A percentile compares a stretch with the other conserved stretches of the same genome.
phyloP scores from a whole-genome alignment of 306 rosid species.

The Prunus fruticosa region DNA sequence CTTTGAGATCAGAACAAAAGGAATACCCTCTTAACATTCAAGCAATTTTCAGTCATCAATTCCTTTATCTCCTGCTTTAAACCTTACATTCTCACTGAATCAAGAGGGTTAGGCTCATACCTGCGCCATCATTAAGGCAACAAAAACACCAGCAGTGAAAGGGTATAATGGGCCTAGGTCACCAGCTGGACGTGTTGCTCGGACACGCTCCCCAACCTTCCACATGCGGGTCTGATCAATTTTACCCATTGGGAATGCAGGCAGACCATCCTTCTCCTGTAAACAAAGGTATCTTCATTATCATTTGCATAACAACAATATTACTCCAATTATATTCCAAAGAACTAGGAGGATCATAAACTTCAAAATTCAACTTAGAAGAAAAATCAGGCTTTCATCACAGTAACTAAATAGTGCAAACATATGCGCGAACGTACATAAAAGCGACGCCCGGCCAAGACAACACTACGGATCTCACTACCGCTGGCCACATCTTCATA shows the following conservation, averaged over 20 bases:
- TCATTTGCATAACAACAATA: not conserved
- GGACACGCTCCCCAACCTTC: slow-evolving; percentile 93
- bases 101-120: slow-evolving; percentile 32
- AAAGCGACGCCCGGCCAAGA: slow-evolving; percentile 95
- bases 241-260: slow-evolving; percentile 98
- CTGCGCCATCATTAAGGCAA: slow-evolving; percentile 99
- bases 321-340: not conserved
- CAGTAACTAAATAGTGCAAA: not conserved
- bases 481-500: slow-evolving; percentile 92
- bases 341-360: not conserved
- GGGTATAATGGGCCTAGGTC: slow-evolving; percentile 92
- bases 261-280: slow-evolving; percentile 96
- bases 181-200: slow-evolving; percentile 73
- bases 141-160: slow-evolving; percentile 96
- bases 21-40: not conserved
- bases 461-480: slow-evolving; percentile 95
- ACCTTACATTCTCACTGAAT: not conserved
- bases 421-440: slow-evolving; percentile 48
- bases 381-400: not conserved
- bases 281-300: slow-evolving; percentile 20
- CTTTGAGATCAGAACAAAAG: not conserved
- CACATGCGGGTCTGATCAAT: slow-evolving; percentile 99
- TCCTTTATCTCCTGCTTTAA: not conserved
- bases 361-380: not conserved
- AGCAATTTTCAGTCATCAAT: not conserved